Conservation (phyloP, 768 basidiomycete genomes). For the Suillus decipiens region DNA sequence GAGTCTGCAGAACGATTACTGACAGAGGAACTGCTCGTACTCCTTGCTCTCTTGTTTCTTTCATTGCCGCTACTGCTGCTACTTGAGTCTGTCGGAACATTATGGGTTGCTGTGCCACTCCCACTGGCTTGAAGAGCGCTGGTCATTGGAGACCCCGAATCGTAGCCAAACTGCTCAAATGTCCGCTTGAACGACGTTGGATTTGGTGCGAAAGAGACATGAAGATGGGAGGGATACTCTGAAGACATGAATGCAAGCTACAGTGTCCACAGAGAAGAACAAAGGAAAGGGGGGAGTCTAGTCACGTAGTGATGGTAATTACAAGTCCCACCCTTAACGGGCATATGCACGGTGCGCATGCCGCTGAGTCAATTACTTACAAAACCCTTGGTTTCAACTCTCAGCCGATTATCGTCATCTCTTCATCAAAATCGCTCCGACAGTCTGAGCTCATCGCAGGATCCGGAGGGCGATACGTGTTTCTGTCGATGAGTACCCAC, state of each 20-base stretch:
- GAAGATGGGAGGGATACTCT: constrained; percentile 49
- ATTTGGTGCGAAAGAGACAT: constrained; percentile 50
- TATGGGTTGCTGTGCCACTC: constrained; percentile 25
- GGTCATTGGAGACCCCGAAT: constrained; percentile 30
- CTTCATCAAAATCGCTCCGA: background rate
- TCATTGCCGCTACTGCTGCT: constrained; percentile 43
- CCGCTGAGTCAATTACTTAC: background rate
- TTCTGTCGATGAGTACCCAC: background rate
- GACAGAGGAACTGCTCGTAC: constrained; percentile 49
- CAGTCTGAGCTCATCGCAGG: background rate
- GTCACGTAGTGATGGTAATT: constrained; percentile 3
- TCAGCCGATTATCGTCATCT: constrained; percentile 1
- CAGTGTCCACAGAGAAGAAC: constrained; percentile 5
- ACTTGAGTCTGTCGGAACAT: constrained; percentile 13
- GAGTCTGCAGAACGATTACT: constrained; percentile 35
- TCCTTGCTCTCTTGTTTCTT: constrained; percentile 60
- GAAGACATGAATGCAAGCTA: constrained; percentile 9
- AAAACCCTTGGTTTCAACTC: background rate
- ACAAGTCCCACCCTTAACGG: constrained; percentile 6
- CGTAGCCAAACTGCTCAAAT: constrained; percentile 47
- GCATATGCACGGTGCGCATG: background rate
- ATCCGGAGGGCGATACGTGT: background rate
- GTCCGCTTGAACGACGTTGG: constrained; percentile 62
- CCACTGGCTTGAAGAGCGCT: constrained; percentile 26
- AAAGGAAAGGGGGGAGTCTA: constrained; percentile 11